These are phyloP conservation scores for Copromyces sp. DNA, from an alignment of 495 filamentous ascomycete species.

Conservation along the genomic window DNA sequence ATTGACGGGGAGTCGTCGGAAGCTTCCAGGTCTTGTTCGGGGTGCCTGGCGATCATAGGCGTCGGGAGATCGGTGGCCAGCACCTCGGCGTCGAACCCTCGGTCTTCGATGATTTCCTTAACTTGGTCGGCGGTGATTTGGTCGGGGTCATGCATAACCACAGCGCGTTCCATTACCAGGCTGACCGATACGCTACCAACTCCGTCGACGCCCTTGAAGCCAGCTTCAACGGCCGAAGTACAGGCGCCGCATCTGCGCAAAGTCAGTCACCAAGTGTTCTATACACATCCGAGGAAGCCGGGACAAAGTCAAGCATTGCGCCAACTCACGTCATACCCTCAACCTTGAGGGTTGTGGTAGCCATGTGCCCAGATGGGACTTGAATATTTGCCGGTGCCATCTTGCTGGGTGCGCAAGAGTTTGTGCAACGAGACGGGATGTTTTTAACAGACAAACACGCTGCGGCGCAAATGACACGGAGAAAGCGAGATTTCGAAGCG, in stretches of 20 bases:
- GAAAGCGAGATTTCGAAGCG: background rate
- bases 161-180: slow-evolving; percentile 84
- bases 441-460: background rate
- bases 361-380: slow-evolving; percentile 53
- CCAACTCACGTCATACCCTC: slow-evolving; percentile 72
- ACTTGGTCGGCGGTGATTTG: slow-evolving; percentile 62
- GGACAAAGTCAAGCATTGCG: background rate
- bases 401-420: background rate
- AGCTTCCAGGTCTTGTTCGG: slow-evolving; percentile 1
- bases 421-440: background rate
- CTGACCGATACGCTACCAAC: slow-evolving; percentile 79
- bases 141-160: slow-evolving; percentile 76
- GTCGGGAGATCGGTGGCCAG: slow-evolving; percentile 64
- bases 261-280: background rate
- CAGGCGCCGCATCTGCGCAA: slow-evolving; percentile 58
- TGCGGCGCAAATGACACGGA: background rate
- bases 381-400: slow-evolving; percentile 41
- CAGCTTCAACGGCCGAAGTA: slow-evolving; percentile 75
- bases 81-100: slow-evolving; percentile 92
- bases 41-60: slow-evolving; percentile 23
- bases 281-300: background rate
- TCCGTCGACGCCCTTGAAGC: slow-evolving; percentile 71
- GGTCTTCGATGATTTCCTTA: slow-evolving; percentile 80
- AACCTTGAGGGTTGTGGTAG: slow-evolving; percentile 82
- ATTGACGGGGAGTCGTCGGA: slow-evolving; percentile 26